A percentile compares a stretch with the other conserved stretches of the same genome.
phyloP scores from a whole-genome alignment of 805 yeast species.

The Jamesozyma gamospora region DNA sequence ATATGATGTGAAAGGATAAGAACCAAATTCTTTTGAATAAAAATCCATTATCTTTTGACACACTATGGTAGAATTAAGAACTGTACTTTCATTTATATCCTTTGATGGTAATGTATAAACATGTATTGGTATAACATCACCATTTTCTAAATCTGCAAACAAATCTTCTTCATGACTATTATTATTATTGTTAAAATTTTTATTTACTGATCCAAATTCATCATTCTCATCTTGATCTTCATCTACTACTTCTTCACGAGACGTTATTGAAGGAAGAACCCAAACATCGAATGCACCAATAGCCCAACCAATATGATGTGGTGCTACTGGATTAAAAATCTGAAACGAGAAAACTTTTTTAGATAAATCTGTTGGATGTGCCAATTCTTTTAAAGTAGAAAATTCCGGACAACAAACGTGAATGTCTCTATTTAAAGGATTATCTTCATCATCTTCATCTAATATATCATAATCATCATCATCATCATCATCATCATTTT shows the following conservation, averaged over 20 bases:
- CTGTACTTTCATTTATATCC: constrained; percentile 32
- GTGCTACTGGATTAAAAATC: constrained; percentile 73
- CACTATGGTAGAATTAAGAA: constrained; percentile 67
- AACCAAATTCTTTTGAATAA: constrained; percentile 80
- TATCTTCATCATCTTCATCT: constrained; percentile 21
- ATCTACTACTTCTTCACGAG: constrained; percentile 13
- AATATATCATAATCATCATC: constrained; percentile 22
- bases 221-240: constrained; percentile 29
- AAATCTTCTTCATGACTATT: constrained; percentile 6
- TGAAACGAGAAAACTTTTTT: constrained; percentile 69
- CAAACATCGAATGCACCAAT: constrained; percentile 73
- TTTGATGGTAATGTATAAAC: constrained; percentile 57
- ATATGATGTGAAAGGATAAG: constrained; percentile 82
- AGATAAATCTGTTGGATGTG: constrained; percentile 64
- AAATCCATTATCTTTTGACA: constrained; percentile 72
- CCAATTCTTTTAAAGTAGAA: constrained; percentile 52
- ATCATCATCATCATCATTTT: constrained; percentile 19
- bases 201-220: constrained; percentile 8
- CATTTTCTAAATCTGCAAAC: constrained; percentile 9
- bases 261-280: constrained; percentile 20
- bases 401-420: constrained; percentile 64
- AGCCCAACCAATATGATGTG: constrained; percentile 94
- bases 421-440: constrained; percentile 36
- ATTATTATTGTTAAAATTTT: constrained; percentile 26
- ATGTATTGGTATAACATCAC: constrained; percentile 43